Evolutionary conservation across 768 basidiomycete species (phyloP), one percentile per base, ranked within the genome.

Genomic region (Russula olivacea): DNA sequence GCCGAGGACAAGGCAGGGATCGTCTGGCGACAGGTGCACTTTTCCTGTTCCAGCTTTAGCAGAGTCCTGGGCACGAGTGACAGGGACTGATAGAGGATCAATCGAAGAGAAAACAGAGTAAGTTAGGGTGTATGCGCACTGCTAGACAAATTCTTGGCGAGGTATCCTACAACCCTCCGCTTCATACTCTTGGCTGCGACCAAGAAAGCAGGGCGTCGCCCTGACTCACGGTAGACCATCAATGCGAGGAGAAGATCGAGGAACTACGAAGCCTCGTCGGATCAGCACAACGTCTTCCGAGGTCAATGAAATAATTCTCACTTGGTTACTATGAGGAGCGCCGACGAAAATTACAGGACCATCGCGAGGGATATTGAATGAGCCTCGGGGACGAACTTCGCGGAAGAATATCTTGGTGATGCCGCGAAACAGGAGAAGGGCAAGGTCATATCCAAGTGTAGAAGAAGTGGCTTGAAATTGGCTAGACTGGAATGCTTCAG

Each of bases 291-390:
- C 41, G 10, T 43, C 48, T 19, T 28, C 51, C 38, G 32, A 56
- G 12, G 19, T 45, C n/a, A 5, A 19, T 11, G 7, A 3, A 43
- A 38, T 8, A 47, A 36, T 8, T 38, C 76, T 48, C 70, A 87
- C 92, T 77, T 94, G 92, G 73, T 97, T 97, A 70, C 87, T 85
- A 74, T 97, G 95, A 50, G 94, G 94, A 14, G 91, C 95, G 49
- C 84, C 93, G 55, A 93, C 95, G 73, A 98, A 95, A 66, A 98
- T 91, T 60, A 96, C 83, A 11, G 96, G 90, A 0, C 93, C 96
- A 63, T 89, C 81, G 60, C 80, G 81, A 21, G 95, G 95, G 64
- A 98, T 91, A 72, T 97, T 89, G 81, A 88, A 98, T 34, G 93
- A 89, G 54, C 96, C 91, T 71, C 96, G 79, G 2, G 93, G 91